phyloP scores from a whole-genome alignment of 1,284 basidiomycete species.

The Cryptococcus sp. region DNA sequence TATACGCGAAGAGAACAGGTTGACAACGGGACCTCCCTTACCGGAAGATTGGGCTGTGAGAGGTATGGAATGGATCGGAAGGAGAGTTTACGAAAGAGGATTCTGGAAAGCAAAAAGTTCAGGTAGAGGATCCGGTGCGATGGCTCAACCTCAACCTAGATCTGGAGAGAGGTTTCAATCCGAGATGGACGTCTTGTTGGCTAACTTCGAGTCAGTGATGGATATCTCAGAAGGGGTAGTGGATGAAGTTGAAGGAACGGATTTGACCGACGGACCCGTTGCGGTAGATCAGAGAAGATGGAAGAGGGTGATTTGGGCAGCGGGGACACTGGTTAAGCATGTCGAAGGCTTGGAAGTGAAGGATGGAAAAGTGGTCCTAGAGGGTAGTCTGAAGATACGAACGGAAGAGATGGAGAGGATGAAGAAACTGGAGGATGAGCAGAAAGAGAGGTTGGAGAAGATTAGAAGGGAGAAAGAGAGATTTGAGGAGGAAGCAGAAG shows the following conservation, averaged over 20 bases:
- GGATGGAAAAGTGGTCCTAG: slow-evolving; percentile 52
- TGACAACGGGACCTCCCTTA: slow-evolving; percentile 59
- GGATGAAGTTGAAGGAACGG: slow-evolving; percentile 56
- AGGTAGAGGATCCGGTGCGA: slow-evolving; percentile 43
- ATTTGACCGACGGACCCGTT: slow-evolving; percentile 49
- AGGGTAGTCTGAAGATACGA: slow-evolving; percentile 64
- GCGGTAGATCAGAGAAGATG: slow-evolving; percentile 55
- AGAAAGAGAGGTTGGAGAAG: slow-evolving; percentile 20
- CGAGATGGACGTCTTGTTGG: slow-evolving; percentile 77
- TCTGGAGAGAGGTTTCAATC: slow-evolving; percentile 44
- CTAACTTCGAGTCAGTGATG: slow-evolving; percentile 52
- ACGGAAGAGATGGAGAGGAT: slow-evolving; percentile 66
- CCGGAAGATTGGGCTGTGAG: slow-evolving; percentile 94
- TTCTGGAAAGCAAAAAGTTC: slow-evolving; percentile 65
- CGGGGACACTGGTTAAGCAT: slow-evolving; percentile 62
- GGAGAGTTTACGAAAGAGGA: slow-evolving; percentile 80
- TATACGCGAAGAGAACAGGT: slow-evolving; percentile 55
- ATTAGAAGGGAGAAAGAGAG: slow-evolving; percentile 52
- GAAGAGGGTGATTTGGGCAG: slow-evolving; percentile 68
- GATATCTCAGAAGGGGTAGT: slow-evolving; percentile 68
- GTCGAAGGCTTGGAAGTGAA: slow-evolving; percentile 74
- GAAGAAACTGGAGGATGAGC: slow-evolving; percentile 23
- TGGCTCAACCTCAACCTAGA: slow-evolving; percentile 51
- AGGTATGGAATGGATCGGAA: slow-evolving; percentile 90
- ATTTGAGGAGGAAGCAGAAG: slow-evolving; percentile 54